phyloP scores from a whole-genome alignment of 2,329 filamentous ascomycete genomes.

The Torrubiella hemipterigena region DNA sequence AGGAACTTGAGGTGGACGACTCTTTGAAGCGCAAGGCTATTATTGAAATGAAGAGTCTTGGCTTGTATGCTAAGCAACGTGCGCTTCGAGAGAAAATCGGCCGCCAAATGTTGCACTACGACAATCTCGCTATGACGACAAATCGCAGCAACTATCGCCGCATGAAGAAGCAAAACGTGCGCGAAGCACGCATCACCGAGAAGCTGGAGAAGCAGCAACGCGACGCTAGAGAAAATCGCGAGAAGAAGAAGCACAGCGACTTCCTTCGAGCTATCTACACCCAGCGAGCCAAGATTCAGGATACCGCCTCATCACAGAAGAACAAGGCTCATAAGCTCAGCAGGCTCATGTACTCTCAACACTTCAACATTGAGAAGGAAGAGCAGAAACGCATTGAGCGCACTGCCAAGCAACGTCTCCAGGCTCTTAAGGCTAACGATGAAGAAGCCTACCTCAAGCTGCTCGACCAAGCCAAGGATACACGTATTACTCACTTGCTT shows the following conservation, averaged over 20 bases:
- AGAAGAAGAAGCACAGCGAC: constrained; percentile 94
- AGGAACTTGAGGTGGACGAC: constrained; percentile 59
- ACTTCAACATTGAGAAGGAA: constrained; percentile 96
- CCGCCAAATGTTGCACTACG: constrained; percentile 85
- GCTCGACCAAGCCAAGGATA: constrained; percentile 97
- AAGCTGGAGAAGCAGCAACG: constrained; percentile 98
- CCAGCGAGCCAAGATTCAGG: constrained; percentile 68
- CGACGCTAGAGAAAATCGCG: constrained; percentile 86
- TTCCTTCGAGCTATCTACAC: constrained; percentile 79
- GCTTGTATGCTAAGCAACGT: constrained; percentile 78
- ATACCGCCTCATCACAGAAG: constrained; percentile 53
- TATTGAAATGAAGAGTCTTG: constrained; percentile 90
- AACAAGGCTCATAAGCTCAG: constrained; percentile 76
- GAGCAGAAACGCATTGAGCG: constrained; percentile 97
- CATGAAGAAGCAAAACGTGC: constrained; percentile 93
- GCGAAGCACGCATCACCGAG: constrained; percentile 93
- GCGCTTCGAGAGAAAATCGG: constrained; percentile 77
- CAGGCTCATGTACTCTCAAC: constrained; percentile 77
- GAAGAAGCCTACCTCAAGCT: constrained; percentile 98
- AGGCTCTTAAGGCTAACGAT: constrained; percentile 96
- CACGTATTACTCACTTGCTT: constrained; percentile 93
- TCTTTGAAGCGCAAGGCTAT: constrained; percentile 77
- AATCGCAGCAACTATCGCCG: constrained; percentile 85
- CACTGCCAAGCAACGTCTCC: constrained; percentile 97
- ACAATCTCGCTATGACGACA: constrained; percentile 93